Evolutionary conservation across 805 yeast species (phyloP).

Genomic region (Starmerella potacharoeniae): DNA sequence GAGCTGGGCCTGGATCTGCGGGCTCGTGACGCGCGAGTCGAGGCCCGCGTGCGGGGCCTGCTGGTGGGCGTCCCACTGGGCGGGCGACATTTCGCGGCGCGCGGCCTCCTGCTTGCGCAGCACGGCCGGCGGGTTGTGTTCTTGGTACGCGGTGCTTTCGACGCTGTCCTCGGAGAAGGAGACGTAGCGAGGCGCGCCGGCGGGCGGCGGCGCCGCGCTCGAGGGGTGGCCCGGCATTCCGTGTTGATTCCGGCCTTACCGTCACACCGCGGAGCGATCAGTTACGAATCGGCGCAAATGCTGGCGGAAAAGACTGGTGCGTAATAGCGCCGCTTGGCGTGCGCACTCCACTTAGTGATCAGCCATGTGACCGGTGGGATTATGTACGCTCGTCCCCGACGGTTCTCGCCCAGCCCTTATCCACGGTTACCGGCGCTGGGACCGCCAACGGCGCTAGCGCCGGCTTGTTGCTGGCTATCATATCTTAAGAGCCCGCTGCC

Average conservation of each 20-base stretch:
- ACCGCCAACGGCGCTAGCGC: too few relatives aligned
- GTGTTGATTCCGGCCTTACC: background rate
- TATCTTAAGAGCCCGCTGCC: too few relatives aligned
- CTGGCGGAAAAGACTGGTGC: background rate
- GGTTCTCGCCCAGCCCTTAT: too few relatives aligned
- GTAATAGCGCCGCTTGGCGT: background rate
- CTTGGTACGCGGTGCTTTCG: constrained; percentile 23
- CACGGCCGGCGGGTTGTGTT: constrained; percentile 25
- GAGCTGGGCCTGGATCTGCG: background rate
- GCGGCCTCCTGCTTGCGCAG: constrained; percentile 22
- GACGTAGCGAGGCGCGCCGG: constrained; percentile 14
- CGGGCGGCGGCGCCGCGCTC: background rate
- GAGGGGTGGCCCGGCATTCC: constrained; percentile 6
- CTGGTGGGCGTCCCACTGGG: background rate
- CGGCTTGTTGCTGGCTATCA: too few relatives aligned
- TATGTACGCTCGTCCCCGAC: background rate
- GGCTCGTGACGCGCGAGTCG: background rate
- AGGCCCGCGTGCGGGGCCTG: background rate
- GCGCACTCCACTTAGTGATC: background rate
- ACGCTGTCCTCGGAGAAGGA: constrained; percentile 19
- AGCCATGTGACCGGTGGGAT: background rate
- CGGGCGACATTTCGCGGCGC: constrained; percentile 16
- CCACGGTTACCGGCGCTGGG: too few relatives aligned
- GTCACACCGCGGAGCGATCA: background rate
- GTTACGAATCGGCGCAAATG: background rate